phyloP scores from a whole-genome alignment of 1,139 yeast species.

The Taphrina confusa region DNA sequence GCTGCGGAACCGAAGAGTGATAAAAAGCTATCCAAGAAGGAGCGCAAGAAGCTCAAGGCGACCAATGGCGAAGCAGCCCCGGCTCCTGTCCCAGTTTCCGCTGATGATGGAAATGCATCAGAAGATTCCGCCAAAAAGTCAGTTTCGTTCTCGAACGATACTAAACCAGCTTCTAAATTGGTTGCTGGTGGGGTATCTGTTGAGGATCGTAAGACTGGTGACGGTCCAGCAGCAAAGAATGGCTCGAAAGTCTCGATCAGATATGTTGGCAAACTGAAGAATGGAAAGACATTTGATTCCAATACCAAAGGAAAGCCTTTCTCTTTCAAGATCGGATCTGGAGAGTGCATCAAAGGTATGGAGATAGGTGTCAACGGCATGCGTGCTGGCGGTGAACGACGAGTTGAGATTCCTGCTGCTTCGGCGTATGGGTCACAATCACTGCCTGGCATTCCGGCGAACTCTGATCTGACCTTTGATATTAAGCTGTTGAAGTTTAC shows the following conservation, averaged over 20 bases:
- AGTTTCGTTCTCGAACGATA: constrained; percentile 81
- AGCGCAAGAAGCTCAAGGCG: constrained; percentile 45
- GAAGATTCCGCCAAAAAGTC: constrained; percentile 58
- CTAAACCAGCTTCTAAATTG: constrained; percentile 50
- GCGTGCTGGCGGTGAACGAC: constrained; percentile 99
- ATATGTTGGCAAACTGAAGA: constrained; percentile 94
- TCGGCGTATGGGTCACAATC: constrained; percentile 93
- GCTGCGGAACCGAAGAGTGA: constrained; percentile 43
- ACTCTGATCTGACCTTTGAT: constrained; percentile 93
- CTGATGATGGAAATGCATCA: constrained; percentile 35
- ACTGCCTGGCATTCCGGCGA: constrained; percentile 95
- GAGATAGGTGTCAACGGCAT: constrained; percentile 98
- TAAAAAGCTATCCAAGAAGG: constrained; percentile 44
- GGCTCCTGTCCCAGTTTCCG: constrained; percentile 43
- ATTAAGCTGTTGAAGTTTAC: constrained; percentile 74
- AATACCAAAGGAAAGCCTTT: constrained; percentile 98
- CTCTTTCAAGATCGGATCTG: constrained; percentile 84
- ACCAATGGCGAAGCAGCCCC: constrained; percentile 39
- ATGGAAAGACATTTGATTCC: constrained; percentile 94
- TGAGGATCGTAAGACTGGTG: constrained; percentile 89
- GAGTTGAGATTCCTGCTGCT: constrained; percentile 92
- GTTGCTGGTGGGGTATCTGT: constrained; percentile 89
- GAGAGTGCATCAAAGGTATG: constrained; percentile 98
- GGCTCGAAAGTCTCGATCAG: constrained; percentile 94
- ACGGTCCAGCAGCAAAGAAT: constrained; percentile 82